Percentiles rank a stretch among this genome's conserved stretches.
Conservation (phyloP, 352 stramenopile genomes). For the Globisporangium echinulatum region DNA sequence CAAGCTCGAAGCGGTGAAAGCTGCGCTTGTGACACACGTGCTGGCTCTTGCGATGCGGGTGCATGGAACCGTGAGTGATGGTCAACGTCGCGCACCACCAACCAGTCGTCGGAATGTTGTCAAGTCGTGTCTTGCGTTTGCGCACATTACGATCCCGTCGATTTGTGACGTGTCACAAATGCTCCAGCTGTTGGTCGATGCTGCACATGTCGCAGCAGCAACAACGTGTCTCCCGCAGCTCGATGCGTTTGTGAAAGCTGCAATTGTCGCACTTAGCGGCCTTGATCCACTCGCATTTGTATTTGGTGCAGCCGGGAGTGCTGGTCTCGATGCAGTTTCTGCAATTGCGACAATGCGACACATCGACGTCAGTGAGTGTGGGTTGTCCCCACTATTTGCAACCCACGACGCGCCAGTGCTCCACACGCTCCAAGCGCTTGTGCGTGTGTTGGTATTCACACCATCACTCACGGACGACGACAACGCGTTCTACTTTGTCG, state of each 20-base stretch:
- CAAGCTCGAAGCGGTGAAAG: slow-evolving; percentile 79
- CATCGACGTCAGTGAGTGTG: neutral
- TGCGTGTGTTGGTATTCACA: slow-evolving; percentile 63
- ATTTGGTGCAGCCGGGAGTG: no score
- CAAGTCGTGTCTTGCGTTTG: slow-evolving; percentile 87
- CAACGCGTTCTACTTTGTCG: slow-evolving; percentile 86
- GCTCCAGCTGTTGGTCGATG: slow-evolving; percentile 57
- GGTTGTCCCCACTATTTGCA: no score
- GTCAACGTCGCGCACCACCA: neutral
- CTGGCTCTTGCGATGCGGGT: slow-evolving; percentile 59
- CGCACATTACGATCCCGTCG: slow-evolving; percentile 87
- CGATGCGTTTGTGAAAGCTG: slow-evolving; percentile 77
- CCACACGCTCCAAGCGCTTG: slow-evolving; percentile 35
- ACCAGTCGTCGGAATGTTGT: slow-evolving; percentile 63
- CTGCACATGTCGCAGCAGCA: slow-evolving; percentile 61
- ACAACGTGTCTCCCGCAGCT: slow-evolving; percentile 81
- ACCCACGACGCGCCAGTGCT: neutral
- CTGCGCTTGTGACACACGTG: slow-evolving; percentile 46
- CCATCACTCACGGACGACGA: slow-evolving; percentile 62
- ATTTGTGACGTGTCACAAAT: slow-evolving; percentile 43
- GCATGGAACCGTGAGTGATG: slow-evolving; percentile 20
- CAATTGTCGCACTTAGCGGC: slow-evolving; percentile 74
- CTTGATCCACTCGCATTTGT: slow-evolving; percentile 23
- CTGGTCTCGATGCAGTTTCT: no score
- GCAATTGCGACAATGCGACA: neutral